Evolutionary conservation across 257 asterid genomes (phyloP).

Genomic region (Gentiana macrophylla): DNA sequence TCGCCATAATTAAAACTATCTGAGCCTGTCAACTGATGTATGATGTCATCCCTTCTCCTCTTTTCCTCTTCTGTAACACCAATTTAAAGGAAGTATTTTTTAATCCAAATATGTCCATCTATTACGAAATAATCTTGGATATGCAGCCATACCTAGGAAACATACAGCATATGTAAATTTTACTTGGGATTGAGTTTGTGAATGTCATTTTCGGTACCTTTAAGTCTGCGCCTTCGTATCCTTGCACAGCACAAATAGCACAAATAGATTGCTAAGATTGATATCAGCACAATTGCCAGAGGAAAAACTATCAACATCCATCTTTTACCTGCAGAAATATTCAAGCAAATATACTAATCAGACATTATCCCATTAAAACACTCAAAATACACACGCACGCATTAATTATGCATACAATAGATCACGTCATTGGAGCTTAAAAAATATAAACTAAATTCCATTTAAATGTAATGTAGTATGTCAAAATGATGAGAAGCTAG

Average conservation of each 20-base stretch:
- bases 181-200: neutral
- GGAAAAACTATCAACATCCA: slow-evolving; percentile 14
- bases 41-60: slow-evolving; percentile 15
- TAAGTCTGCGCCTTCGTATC: slow-evolving; percentile 9
- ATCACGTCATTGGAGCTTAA: no score
- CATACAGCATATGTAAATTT: neutral
- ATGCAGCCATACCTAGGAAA: no score
- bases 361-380: no score
- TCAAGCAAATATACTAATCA: neutral
- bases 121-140: no score
- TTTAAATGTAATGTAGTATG: no score
- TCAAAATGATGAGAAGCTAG: no score
- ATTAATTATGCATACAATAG: no score
- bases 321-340: slow-evolving; percentile 6
- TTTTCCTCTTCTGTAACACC: slow-evolving; percentile 16
- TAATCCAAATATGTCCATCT: no score
- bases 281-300: neutral
- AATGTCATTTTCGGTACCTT: slow-evolving; percentile 7
- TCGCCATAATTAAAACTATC: slow-evolving; percentile 12
- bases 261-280: neutral
- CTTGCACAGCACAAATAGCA: slow-evolving; percentile 3
- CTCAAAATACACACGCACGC: no score
- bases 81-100: no score
- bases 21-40: slow-evolving; percentile 12
- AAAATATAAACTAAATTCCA: no score